Evolutionary conservation across 2,329 filamentous ascomycete species (phyloP), one percentile per base, ranked within the genome.

Genomic region (Colletotrichum endophyticum): DNA sequence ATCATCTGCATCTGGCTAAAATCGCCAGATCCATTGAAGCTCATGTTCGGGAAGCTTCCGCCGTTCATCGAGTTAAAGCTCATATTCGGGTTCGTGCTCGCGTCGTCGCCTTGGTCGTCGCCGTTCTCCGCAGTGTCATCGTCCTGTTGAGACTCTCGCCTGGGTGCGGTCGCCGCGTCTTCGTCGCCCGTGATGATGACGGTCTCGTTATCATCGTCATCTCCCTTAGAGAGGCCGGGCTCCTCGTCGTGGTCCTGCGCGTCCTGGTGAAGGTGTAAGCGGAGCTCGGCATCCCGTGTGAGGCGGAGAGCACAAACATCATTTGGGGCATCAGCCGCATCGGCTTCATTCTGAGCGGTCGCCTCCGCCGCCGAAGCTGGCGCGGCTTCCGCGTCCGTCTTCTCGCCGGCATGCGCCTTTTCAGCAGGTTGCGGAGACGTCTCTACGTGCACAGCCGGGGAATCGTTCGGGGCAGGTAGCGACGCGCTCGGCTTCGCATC

Each of bases 1-100:
- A 95, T 91, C 92, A 92, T 92, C 84, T 95, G 94, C 92, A 96
- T 95, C 88, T 94, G 92, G 82, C 92, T 94, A 85, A 95, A 93
- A 80, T 94, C 92, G 74, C 89, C 89, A 44, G 75, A 78, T 81
- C 91, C 91, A 82, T 88, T 80, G 30, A 90, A 94, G 81, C 89
- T 90, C 89, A 93, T 92, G 78, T 88, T 89, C 30, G 89, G 83
- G 79, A 93, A 92, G 78, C 80, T 81, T 36, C 85, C 86, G 76
- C 88, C 87, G 78, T 87, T 88, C 81, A 84, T 85, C 30, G 83
- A 80, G 49, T 86, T 86, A 72, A 82, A 80, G 56, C 83, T 84
- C 63, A 81, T 82, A 73, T 83, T 80, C 67, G 82, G 84, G 73
- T 84, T 81, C 30, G 75, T 77, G n/a, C 44, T 70, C 66, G 59